These are phyloP conservation scores for Decorospora gaudefroyi DNA, from an alignment of 2,329 filamentous ascomycete species.

Conservation along the genomic window DNA sequence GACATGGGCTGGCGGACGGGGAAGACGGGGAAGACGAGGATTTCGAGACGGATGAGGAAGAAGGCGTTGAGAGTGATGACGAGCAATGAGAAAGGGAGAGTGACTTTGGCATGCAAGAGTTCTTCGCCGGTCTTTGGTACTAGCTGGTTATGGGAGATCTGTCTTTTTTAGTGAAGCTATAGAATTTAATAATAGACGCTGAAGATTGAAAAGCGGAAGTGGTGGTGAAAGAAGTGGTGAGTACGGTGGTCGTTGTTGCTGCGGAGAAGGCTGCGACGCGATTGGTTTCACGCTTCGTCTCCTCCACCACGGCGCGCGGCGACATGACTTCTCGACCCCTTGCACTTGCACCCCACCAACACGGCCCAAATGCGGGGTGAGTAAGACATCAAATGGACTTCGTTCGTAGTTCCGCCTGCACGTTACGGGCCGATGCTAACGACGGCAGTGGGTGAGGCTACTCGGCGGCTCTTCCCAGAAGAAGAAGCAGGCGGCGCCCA, in stretches of 20 bases:
- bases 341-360: conserved; percentile 25
- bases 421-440: not conserved
- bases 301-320: conserved; percentile 18
- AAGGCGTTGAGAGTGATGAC: conserved; percentile 1
- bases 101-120: not conserved
- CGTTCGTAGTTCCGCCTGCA: conserved; percentile 19
- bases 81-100: not conserved
- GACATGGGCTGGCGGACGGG: conserved; percentile 4
- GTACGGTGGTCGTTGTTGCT: not conserved
- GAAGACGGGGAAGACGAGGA: not conserved
- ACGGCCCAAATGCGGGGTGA: conserved; percentile 33
- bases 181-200: no score
- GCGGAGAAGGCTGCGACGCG: conserved; percentile 15
- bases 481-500: conserved; percentile 56
- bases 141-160: no score
- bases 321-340: conserved; percentile 23
- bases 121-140: no score
- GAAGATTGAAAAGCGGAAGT: no score
- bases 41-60: not conserved
- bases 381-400: conserved; percentile 34
- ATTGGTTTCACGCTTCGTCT: conserved; percentile 17
- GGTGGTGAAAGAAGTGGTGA: not conserved
- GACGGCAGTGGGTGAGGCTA: conserved; percentile 62
- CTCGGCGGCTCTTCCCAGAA: conserved; percentile 61
- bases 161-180: no score